These are phyloP conservation scores for Flaveria bidentis DNA, from an alignment of 129 eudicot species.

Conservation along the genomic window DNA sequence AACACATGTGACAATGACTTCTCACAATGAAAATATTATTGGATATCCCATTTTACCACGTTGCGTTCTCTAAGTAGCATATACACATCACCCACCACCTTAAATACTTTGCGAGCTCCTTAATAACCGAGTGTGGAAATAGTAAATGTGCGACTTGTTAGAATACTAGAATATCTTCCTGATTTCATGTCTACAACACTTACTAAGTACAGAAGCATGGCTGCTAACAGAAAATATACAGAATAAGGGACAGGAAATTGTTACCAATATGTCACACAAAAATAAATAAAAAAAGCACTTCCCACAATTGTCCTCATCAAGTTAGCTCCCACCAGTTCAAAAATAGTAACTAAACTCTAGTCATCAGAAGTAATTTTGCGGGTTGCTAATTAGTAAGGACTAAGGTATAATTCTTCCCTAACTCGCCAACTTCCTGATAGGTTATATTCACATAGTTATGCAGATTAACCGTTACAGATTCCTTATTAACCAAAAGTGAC, in stretches of 20 bases:
- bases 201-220: not conserved
- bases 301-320: not conserved
- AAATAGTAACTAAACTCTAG: not conserved
- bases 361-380: not conserved
- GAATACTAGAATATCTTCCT: conserved; percentile 1
- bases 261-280: not conserved
- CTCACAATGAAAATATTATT: not conserved
- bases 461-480: not conserved
- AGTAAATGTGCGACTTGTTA: not conserved
- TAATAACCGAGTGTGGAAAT: conserved; percentile 13
- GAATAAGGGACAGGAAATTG: not conserved
- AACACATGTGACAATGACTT: conserved; percentile 1
- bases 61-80: conserved; percentile 3
- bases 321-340: conserved; percentile 11
- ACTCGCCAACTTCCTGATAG: conserved; percentile 14
- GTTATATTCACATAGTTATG: conserved; percentile 16
- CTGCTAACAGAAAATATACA: not conserved
- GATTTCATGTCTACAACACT: conserved; percentile 13
- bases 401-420: conserved; percentile 3
- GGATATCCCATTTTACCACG: not conserved
- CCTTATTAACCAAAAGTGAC: not conserved
- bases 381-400: not conserved
- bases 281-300: not conserved
- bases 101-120: not conserved
- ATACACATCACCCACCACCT: not conserved